A percentile compares a stretch with the other conserved stretches of the same genome.
Conservation (phyloP, 2,329 filamentous ascomycete genomes). For the Verticillium klebahnii region DNA sequence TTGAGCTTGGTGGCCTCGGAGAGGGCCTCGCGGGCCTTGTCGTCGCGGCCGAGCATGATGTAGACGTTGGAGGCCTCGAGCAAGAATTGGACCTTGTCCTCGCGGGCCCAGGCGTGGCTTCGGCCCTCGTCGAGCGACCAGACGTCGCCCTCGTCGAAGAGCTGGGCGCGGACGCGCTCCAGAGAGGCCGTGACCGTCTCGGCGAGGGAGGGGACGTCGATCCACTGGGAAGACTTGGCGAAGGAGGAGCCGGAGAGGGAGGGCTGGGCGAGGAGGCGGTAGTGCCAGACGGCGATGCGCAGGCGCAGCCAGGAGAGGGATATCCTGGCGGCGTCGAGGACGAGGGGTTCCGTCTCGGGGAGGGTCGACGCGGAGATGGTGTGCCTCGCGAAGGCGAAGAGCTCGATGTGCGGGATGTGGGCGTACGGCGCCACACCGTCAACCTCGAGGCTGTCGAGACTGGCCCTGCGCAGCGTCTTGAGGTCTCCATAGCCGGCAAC, state of each 20-base stretch:
- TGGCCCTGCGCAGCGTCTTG: constrained; percentile 38
- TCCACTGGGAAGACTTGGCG: constrained; percentile 53
- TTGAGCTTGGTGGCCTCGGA: constrained; percentile 61
- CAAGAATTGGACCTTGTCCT: constrained; percentile 64
- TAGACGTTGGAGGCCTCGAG: constrained; percentile 80
- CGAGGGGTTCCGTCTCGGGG: constrained; percentile 35
- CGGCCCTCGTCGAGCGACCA: constrained; percentile 26
- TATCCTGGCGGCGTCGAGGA: constrained; percentile 7
- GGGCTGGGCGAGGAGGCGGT: constrained; percentile 55
- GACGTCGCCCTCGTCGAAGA: constrained; percentile 27
- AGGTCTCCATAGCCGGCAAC: constrained; percentile 21
- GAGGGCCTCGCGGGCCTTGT: constrained; percentile 67
- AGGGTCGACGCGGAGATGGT: constrained; percentile 26
- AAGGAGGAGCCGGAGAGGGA: constrained; percentile 50
- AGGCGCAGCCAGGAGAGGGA: constrained; percentile 59
- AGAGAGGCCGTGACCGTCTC: constrained; percentile 40
- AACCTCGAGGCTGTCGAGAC: constrained; percentile 65
- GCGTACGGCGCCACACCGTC: constrained; percentile 87
- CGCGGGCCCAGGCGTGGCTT: constrained; percentile 28
- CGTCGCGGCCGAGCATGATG: constrained; percentile 78
- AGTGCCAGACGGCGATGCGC: constrained; percentile 67
- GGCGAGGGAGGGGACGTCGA: constrained; percentile 53
- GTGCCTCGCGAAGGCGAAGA: constrained; percentile 69
- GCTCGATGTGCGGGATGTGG: constrained; percentile 76
- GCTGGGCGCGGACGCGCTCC: constrained; percentile 32